Conservation (phyloP, 805 yeast species). For the Kodamaea sagamina region DNA sequence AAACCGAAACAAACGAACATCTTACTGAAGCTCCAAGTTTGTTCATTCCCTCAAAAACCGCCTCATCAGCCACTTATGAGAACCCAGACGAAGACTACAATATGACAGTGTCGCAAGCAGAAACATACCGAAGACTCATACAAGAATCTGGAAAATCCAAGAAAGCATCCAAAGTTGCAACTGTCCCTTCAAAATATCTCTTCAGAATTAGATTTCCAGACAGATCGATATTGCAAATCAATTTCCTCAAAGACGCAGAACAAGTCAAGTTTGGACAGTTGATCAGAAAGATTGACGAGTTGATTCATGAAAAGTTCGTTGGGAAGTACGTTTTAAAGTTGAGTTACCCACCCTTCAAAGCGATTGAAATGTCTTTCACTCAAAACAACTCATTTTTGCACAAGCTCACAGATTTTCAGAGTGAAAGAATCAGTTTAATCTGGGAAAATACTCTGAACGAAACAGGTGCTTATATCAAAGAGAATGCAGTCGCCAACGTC, state of each 20-base stretch:
- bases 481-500: constrained; percentile 16
- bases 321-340: constrained; percentile 34
- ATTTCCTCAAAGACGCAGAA: constrained; percentile 26
- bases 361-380: constrained; percentile 28
- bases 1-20: not conserved
- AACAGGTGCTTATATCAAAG: constrained; percentile 31
- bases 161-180: constrained; percentile 15
- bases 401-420: constrained; percentile 33
- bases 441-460: constrained; percentile 31
- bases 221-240: constrained; percentile 35
- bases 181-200: constrained; percentile 27
- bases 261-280: constrained; percentile 37
- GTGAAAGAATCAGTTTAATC: constrained; percentile 34
- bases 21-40: constrained; percentile 20
- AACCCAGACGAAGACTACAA: constrained; percentile 47
- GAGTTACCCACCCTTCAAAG: constrained; percentile 42
- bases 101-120: constrained; percentile 40
- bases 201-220: constrained; percentile 44
- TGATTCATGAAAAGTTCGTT: constrained; percentile 28
- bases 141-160: constrained; percentile 26
- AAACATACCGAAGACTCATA: constrained; percentile 37
- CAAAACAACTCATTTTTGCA: constrained; percentile 28
- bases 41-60: constrained; percentile 21
- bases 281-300: constrained; percentile 37
- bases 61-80: constrained; percentile 27